Evolutionary conservation across 139 green algal species (phyloP), one percentile per base, ranked within the genome.

Genomic region (Limnomonas spitsbergensis): DNA sequence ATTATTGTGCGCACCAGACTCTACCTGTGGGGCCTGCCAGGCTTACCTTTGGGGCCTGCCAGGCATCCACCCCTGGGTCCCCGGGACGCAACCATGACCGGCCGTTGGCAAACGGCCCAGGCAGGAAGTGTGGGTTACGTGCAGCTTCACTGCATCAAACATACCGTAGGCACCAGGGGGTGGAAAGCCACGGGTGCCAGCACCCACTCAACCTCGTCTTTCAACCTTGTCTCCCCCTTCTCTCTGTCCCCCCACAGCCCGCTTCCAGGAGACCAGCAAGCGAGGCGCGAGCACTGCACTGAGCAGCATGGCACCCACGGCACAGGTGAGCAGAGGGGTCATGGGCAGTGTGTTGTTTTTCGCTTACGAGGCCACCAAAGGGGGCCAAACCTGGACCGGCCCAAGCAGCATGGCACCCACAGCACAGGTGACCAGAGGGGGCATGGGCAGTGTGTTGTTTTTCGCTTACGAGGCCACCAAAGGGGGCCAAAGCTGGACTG

Each of bases 301-400:
- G 38, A 20, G n/a, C 39, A 67, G 38, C 38, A 66, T 66, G 38
- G 35, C 38, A 7, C 56, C 56, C 4, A 70, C 56, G 27, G 56
- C 56, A 70, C 56, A 70, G 20, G 47, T 61, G 20, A 61, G 47
- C 20, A 61, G 47, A 61, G 47, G 47, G 20, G 14, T 61, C 47
- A 61, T 61, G 47, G n/a, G n/a, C n/a, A n/a, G n/a, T 24, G 42
- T 40, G 39, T 42, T 39, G 29, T 80, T 38, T 39, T 72, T 35
- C 72, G 6, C 72, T 40, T 27, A 78, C 4, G 42, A 52, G 24
- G 40, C 38, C n/a, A 71, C 29, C 6, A 24, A 29, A 24, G 3
- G 38, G 14, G 70, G 39, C n/a, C 36, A 35, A 4, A 67, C 6
- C 4, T n/a, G n/a, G n/a, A 66, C 70, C 26, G 70, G 36, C 27